phyloP scores from a whole-genome alignment of 208 protist genomes.

The Leishmania tarentolae region DNA sequence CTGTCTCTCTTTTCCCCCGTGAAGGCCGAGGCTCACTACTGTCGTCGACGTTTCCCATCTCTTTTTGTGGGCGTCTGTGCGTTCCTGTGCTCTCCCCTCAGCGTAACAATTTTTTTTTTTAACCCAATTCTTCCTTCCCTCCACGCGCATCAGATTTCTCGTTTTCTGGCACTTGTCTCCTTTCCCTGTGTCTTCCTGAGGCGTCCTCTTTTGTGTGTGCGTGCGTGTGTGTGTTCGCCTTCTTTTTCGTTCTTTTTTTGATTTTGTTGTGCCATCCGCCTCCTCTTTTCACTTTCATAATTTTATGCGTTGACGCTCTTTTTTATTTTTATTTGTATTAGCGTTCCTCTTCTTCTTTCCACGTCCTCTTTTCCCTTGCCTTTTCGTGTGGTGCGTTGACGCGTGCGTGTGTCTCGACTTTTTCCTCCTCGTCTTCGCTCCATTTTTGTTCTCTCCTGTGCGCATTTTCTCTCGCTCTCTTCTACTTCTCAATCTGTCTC shows the following conservation, averaged over 20 bases:
- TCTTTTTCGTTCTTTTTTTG: background rate
- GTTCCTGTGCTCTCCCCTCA: background rate
- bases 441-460: background rate
- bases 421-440: background rate
- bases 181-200: background rate
- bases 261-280: background rate
- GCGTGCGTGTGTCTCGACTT: no score
- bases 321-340: background rate
- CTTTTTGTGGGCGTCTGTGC: background rate
- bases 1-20: background rate
- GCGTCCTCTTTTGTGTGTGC: no score
- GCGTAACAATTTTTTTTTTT: background rate
- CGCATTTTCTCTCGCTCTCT: background rate
- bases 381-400: background rate
- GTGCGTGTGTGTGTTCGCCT: background rate
- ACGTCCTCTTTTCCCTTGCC: background rate
- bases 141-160: background rate
- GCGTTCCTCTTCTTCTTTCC: background rate
- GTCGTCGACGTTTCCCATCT: background rate
- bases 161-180: background rate
- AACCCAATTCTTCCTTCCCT: background rate
- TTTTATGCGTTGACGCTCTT: background rate
- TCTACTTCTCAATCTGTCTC: background rate
- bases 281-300: background rate
- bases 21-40: background rate